Percentiles rank a stretch among this genome's conserved stretches.
These are phyloP conservation scores for apple (Malus domestica) DNA, from an alignment of 306 rosid genomes.

Conservation along the genomic window DNA sequence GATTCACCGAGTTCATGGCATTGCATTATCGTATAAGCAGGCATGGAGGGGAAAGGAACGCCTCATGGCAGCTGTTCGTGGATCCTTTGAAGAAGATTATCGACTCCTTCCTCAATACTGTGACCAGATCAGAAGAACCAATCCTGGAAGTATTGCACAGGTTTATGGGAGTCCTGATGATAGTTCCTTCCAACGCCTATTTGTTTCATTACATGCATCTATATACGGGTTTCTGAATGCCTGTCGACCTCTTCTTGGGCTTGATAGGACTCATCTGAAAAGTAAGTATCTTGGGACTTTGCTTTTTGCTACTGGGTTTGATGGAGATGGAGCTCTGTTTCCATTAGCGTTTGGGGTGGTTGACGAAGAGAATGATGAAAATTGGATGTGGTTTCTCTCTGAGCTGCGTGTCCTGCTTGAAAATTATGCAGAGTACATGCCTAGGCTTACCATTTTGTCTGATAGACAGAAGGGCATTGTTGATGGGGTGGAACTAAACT, in stretches of 20 bases:
- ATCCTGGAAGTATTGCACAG: constrained; percentile 44
- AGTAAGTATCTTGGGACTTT: constrained; percentile 50
- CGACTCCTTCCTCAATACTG: constrained; percentile 48
- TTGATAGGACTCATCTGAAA: constrained; percentile 37
- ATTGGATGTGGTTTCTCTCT: constrained; percentile 55
- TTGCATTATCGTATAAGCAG: constrained; percentile 42
- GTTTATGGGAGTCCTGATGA: constrained; percentile 40
- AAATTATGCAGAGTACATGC: constrained; percentile 41
- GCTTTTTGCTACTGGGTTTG: constrained; percentile 52
- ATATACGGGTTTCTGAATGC: constrained; percentile 47
- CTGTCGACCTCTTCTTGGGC: constrained; percentile 52
- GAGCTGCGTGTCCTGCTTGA: constrained; percentile 46
- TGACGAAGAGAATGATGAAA: constrained; percentile 45
- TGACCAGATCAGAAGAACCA: constrained; percentile 41
- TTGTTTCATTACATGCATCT: constrained; percentile 44
- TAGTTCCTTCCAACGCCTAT: constrained; percentile 42
- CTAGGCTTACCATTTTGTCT: constrained; percentile 47
- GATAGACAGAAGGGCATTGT: constrained; percentile 44
- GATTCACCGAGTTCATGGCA: constrained; percentile 49
- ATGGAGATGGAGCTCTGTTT: constrained; percentile 43
- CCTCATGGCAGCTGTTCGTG: constrained; percentile 45
- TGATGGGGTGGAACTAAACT: constrained; percentile 40
- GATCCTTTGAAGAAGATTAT: constrained; percentile 54
- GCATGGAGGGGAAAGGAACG: constrained; percentile 54
- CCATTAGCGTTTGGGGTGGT: constrained; percentile 55